phyloP scores from a whole-genome alignment of 169 alveolate genomes.

The Plasmodium vinckei region DNA sequence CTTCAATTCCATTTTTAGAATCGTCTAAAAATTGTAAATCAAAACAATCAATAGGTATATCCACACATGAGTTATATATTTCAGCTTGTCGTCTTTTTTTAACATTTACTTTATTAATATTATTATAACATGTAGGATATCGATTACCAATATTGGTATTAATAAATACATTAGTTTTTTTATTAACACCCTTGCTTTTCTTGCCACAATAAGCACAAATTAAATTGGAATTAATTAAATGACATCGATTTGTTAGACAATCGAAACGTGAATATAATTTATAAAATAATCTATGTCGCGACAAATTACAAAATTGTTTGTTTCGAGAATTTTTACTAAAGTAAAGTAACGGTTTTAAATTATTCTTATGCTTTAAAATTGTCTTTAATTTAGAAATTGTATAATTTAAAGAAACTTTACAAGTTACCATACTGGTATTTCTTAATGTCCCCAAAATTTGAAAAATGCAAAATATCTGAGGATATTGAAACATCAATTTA shows the following conservation, averaged over 20 bases:
- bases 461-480: conserved; percentile 57
- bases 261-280: conserved; percentile 46
- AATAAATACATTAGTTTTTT: not conserved
- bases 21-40: conserved; percentile 55
- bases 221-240: not conserved
- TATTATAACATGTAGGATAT: not conserved
- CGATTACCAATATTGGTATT: not conserved
- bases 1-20: not conserved
- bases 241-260: conserved; percentile 8
- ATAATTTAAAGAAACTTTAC: conserved; percentile 57
- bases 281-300: conserved; percentile 14
- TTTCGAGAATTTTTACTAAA: conserved; percentile 23
- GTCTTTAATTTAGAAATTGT: conserved; percentile 35
- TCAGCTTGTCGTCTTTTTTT: not conserved
- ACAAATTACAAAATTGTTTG: conserved; percentile 3
- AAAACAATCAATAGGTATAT: conserved; percentile 15
- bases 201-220: not conserved
- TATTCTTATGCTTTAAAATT: conserved; percentile 22
- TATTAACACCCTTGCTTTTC: not conserved
- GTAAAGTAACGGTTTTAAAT: conserved; percentile 41
- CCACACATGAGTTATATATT: not conserved
- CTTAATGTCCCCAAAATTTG: conserved; percentile 58
- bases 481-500: conserved; percentile 70
- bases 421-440: conserved; percentile 41
- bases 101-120: not conserved